Evolutionary conservation across 2,329 filamentous ascomycete genomes (phyloP).

Genomic region (Pseudovirgaria hyperparasitica): DNA sequence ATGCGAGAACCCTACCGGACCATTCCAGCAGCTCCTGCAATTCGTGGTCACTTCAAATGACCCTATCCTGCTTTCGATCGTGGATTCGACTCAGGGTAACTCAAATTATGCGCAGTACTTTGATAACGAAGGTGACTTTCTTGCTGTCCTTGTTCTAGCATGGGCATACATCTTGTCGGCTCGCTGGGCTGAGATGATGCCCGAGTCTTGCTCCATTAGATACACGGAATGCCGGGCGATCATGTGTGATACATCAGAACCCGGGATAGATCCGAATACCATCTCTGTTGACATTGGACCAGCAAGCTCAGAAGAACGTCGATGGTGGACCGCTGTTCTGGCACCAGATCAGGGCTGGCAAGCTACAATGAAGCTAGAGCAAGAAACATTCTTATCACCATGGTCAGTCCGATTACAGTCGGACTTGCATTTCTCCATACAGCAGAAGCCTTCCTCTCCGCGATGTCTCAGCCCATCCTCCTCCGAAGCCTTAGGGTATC

Average conservation of each 20-base stretch:
- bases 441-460: background rate
- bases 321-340: conserved; percentile 9
- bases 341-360: conserved; percentile 7
- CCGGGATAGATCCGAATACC: conserved; percentile 1
- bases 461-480: conserved; percentile 6
- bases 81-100: no score
- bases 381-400: conserved; percentile 2
- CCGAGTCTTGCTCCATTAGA: conserved; percentile 1
- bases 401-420: conserved; percentile 2
- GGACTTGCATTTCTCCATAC: background rate
- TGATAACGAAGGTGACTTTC: conserved; percentile 1
- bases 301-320: conserved; percentile 2
- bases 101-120: no score
- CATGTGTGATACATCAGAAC: conserved; percentile 1
- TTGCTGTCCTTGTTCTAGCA: conserved; percentile 2
- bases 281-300: conserved; percentile 2
- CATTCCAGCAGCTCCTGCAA: no score
- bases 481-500: conserved; percentile 9
- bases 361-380: conserved; percentile 1
- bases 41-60: no score
- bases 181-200: conserved; percentile 2
- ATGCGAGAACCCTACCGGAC: no score
- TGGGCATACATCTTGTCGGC: conserved; percentile 4
- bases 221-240: conserved; percentile 1
- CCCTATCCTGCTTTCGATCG: no score